phyloP scores from a whole-genome alignment of 805 yeast species.

The Grigorovia transvaalensis region DNA sequence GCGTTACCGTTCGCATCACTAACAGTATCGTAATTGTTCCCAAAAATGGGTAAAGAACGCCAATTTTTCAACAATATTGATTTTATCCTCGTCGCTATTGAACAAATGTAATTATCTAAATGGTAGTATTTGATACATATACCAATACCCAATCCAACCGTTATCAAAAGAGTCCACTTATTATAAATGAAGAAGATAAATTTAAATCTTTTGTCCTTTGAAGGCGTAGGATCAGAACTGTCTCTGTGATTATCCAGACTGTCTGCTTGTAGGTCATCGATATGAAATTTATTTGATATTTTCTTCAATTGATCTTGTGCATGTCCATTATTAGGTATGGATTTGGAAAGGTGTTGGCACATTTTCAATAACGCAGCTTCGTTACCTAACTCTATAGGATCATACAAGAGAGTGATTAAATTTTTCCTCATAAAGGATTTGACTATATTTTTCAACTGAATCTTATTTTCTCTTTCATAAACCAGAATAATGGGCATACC shows the following conservation, averaged over 20 bases:
- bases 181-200: not conserved
- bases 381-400: slow-evolving; percentile 17
- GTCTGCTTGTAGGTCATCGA: not conserved
- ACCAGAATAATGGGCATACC: slow-evolving; percentile 18
- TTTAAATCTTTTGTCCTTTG: not conserved
- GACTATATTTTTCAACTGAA: slow-evolving; percentile 19
- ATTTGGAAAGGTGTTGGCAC: slow-evolving; percentile 5
- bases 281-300: not conserved
- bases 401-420: slow-evolving; percentile 16
- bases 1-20: not conserved
- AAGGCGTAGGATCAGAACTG: not conserved
- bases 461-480: slow-evolving; percentile 21
- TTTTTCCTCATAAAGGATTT: slow-evolving; percentile 14
- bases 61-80: not conserved
- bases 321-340: not conserved
- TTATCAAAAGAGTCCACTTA: not conserved
- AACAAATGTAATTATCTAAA: not conserved
- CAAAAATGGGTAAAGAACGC: not conserved
- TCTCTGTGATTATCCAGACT: slow-evolving; percentile 2
- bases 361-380: slow-evolving; percentile 15
- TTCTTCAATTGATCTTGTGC: slow-evolving; percentile 4
- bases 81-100: not conserved
- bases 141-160: slow-evolving; percentile 12
- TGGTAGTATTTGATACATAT: not conserved
- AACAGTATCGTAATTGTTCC: not conserved